Percentiles rank a stretch among this genome's conserved stretches.
These are phyloP conservation scores for Ballota nigra DNA, from an alignment of 257 asterid species.

Conservation along the genomic window DNA sequence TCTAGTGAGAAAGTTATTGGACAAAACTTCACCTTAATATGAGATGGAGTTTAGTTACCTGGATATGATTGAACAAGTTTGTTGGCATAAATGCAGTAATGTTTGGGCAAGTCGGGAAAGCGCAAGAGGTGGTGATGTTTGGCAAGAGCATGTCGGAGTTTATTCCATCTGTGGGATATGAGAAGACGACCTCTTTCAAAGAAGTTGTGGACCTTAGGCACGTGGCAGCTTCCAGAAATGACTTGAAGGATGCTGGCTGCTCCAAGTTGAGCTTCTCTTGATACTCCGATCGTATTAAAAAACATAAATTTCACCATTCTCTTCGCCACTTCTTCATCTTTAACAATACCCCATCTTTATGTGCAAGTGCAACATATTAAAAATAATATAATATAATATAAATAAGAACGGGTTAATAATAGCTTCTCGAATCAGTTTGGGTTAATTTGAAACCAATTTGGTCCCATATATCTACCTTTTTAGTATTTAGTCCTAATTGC, in stretches of 20 bases:
- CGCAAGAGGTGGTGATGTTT: conserved; percentile 21
- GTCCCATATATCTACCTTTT: too few relatives aligned
- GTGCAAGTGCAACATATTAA: too few relatives aligned
- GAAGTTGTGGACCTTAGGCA: conserved; percentile 32
- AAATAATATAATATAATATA: too few relatives aligned
- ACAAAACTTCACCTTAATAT: too few relatives aligned
- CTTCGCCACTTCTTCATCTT: conserved; percentile 50
- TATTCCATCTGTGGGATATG: conserved; percentile 62
- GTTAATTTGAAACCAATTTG: too few relatives aligned
- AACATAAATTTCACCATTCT: conserved; percentile 63
- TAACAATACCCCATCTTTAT: conserved; percentile 81
- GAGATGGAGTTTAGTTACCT: too few relatives aligned
- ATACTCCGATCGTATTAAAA: conserved; percentile 68
- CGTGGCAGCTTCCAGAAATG: conserved; percentile 44
- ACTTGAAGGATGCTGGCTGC: conserved; percentile 50
- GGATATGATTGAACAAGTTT: conserved; percentile 41
- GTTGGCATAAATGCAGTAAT: conserved; percentile 47
- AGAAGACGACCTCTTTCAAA: conserved; percentile 32
- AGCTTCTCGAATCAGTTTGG: too few relatives aligned
- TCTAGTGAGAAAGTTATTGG: too few relatives aligned
- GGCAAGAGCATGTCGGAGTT: conserved; percentile 29
- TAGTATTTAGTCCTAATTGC: too few relatives aligned
- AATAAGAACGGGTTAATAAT: too few relatives aligned
- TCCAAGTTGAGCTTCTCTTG: conserved; percentile 74
- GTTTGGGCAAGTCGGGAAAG: conserved; percentile 37